These are phyloP conservation scores for Rhizoclosmatium sp. DNA, from an alignment of 192 early-diverging fungal species.

Conservation along the genomic window DNA sequence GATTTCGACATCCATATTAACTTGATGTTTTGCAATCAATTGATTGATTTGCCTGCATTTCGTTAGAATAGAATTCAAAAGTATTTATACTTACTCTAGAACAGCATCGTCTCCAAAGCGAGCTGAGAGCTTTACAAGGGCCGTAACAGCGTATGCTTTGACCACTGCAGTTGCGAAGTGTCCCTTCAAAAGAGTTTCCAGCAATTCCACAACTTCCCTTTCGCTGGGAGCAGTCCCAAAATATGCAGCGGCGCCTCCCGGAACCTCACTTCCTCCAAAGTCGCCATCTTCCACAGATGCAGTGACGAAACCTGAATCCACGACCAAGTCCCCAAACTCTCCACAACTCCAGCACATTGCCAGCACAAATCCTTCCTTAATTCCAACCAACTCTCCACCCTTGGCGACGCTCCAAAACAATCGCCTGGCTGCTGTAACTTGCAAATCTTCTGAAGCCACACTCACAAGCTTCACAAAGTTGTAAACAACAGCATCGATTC, in stretches of 20 bases:
- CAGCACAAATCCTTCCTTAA: conserved; percentile 86
- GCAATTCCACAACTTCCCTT: conserved; percentile 40
- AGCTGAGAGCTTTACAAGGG: conserved; percentile 86
- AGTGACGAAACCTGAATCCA: conserved; percentile 47
- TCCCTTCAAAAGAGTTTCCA: conserved; percentile 77
- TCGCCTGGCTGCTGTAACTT: conserved; percentile 88
- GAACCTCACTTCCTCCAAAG: conserved; percentile 8
- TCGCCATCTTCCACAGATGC: conserved; percentile 33
- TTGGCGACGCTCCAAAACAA: conserved; percentile 83
- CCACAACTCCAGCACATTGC: conserved; percentile 93
- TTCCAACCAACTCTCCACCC: conserved; percentile 69
- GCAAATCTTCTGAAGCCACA: conserved; percentile 73
- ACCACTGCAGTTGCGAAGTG: conserved; percentile 79
- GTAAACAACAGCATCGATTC: conserved; percentile 52
- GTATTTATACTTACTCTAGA: conserved; percentile 38
- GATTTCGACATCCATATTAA: conserved; percentile 86
- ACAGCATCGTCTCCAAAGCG: conserved; percentile 69
- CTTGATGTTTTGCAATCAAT: conserved; percentile 65
- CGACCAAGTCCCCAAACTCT: conserved; percentile 94
- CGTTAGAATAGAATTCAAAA: background rate
- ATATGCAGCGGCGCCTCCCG: background rate
- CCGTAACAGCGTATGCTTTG: conserved; percentile 82
- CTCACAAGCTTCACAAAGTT: conserved; percentile 90
- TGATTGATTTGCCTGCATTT: conserved; percentile 56
- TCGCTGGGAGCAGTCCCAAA: conserved; percentile 17